Conservation (phyloP, 768 basidiomycete species). For the Nidularia sp. region DNA sequence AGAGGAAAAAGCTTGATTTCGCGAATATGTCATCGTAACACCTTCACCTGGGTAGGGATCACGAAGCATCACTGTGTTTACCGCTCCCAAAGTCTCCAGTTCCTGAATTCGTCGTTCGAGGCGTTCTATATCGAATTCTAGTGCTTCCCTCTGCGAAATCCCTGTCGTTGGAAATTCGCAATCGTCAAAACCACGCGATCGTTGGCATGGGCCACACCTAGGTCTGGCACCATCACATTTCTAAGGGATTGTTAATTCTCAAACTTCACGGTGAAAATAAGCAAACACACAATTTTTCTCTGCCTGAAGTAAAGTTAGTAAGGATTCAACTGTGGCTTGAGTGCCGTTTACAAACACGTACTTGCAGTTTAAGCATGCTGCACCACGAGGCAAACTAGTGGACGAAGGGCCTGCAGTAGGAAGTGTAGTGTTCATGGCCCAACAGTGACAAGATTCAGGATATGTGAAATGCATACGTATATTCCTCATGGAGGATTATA, state of each 20-base stretch:
- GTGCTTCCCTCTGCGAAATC: constrained; percentile 35
- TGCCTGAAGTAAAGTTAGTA: constrained; percentile 22
- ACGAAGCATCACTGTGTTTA: constrained; percentile 4
- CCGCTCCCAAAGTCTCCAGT: constrained; percentile 24
- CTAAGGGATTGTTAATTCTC: constrained; percentile 19
- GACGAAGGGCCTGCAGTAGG: neutral
- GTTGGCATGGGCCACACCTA: constrained; percentile 44
- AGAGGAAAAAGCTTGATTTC: constrained; percentile 1
- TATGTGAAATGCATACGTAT: neutral
- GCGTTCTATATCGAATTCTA: constrained; percentile 42
- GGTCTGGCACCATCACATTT: constrained; percentile 52
- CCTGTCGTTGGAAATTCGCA: constrained; percentile 52
- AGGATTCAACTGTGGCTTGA: neutral
- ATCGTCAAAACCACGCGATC: constrained; percentile 38
- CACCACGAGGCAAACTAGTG: constrained; percentile 36
- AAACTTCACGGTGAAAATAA: neutral
- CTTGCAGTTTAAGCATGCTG: constrained; percentile 52
- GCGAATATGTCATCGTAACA: constrained; percentile 5
- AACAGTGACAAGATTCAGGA: neutral
- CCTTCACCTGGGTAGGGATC: constrained; percentile 9
- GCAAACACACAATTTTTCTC: constrained; percentile 39
- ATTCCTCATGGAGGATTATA: neutral
- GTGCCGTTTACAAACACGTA: constrained; percentile 13
- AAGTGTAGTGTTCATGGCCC: neutral
- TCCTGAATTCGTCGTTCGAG: constrained; percentile 39